These are phyloP conservation scores for Tremellales sp. DNA, from an alignment of 1,284 basidiomycete species.

Conservation along the genomic window DNA sequence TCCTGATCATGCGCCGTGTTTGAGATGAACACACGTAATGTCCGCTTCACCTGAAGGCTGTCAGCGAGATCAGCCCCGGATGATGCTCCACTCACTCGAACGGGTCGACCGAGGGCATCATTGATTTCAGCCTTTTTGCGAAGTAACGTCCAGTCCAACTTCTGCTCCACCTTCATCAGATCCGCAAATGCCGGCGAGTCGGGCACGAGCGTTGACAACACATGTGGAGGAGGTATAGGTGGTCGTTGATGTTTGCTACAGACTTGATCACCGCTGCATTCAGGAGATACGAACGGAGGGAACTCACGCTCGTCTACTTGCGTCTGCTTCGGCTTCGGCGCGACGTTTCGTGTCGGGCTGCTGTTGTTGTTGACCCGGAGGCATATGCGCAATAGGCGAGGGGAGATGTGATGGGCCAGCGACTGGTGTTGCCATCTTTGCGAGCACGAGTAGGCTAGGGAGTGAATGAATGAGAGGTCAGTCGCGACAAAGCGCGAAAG, in stretches of 20 bases:
- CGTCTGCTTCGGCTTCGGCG: background rate
- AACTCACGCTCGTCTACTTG: background rate
- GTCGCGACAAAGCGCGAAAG: too few relatives aligned
- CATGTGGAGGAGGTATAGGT: slow-evolving; percentile 46
- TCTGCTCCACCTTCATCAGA: slow-evolving; percentile 81
- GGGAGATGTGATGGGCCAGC: slow-evolving; percentile 18
- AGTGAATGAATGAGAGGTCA: background rate
- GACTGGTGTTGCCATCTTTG: slow-evolving; percentile 10
- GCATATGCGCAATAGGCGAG: slow-evolving; percentile 1
- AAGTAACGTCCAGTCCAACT: slow-evolving; percentile 91
- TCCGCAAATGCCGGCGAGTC: slow-evolving; percentile 84
- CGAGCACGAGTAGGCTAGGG: background rate
- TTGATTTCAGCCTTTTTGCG: slow-evolving; percentile 86
- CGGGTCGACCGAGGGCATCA: slow-evolving; percentile 60
- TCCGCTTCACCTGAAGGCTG: slow-evolving; percentile 69
- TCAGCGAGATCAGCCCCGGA: background rate
- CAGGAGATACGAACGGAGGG: background rate
- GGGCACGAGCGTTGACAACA: slow-evolving; percentile 53
- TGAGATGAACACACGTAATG: slow-evolving; percentile 79
- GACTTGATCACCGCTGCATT: background rate
- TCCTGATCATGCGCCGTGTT: slow-evolving; percentile 81
- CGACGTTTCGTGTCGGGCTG: background rate
- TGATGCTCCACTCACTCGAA: slow-evolving; percentile 37
- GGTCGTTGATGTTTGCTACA: slow-evolving; percentile 35
- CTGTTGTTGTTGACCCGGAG: background rate